Conservation (phyloP, 2,329 filamentous ascomycete genomes). For the Verruconis gallopava region DNA sequence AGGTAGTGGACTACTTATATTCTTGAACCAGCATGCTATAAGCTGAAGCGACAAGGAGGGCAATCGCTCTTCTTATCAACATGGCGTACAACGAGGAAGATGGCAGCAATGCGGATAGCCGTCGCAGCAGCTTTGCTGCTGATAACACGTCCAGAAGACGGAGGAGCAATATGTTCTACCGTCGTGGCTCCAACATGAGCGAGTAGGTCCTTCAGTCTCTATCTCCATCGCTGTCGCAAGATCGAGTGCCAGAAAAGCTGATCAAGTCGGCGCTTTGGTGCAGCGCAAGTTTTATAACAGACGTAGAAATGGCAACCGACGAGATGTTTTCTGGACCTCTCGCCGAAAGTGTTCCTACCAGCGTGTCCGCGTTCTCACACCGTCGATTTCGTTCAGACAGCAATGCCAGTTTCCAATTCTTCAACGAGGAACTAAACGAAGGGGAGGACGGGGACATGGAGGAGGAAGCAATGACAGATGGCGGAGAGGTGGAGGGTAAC, state of each 20-base stretch:
- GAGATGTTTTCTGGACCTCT: constrained; percentile 90
- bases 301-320: constrained; percentile 98
- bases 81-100: constrained; percentile 10
- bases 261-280: too few species aligned
- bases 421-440: constrained; percentile 55
- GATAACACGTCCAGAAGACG: constrained; percentile 14
- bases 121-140: constrained; percentile 18
- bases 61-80: constrained; percentile 4
- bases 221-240: not conserved
- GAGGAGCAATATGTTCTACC: constrained; percentile 39
- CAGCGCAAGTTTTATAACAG: constrained; percentile 67
- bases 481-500: not conserved
- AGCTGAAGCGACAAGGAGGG: not conserved
- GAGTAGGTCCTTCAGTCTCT: constrained; percentile 29
- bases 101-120: constrained; percentile 12
- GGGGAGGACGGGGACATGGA: constrained; percentile 18
- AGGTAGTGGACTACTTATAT: too few species aligned
- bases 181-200: constrained; percentile 57
- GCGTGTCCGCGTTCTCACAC: constrained; percentile 81
- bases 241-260: too few species aligned
- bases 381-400: constrained; percentile 71
- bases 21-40: constrained; percentile 5
- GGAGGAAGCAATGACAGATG: constrained; percentile 7
- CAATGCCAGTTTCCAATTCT: constrained; percentile 79
- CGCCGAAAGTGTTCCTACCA: constrained; percentile 91